Percentiles rank a stretch among this genome's conserved stretches.
Evolutionary conservation across 2,329 filamentous ascomycete genomes (phyloP).

Genomic region (Penicillium sp.): DNA sequence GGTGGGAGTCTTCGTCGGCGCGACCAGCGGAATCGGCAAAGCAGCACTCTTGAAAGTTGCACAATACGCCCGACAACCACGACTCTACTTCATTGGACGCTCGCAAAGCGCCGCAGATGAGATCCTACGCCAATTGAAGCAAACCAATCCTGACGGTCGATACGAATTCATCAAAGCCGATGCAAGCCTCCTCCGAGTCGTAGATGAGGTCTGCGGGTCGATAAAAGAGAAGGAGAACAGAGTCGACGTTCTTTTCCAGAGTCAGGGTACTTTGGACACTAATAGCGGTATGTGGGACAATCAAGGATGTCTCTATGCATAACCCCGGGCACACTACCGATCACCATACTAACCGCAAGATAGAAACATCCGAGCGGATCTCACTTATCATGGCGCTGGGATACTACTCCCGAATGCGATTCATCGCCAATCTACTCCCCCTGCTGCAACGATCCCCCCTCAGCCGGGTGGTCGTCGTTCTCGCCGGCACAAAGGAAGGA

Average conservation of each 20-base stretch:
- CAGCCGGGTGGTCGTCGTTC: background rate
- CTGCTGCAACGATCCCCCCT: background rate
- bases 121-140: conserved; percentile 46
- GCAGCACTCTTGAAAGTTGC: conserved; percentile 52
- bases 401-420: conserved; percentile 2
- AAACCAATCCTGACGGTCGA: conserved; percentile 47
- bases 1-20: conserved; percentile 56
- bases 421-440: conserved; percentile 1
- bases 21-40: conserved; percentile 59
- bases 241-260: background rate
- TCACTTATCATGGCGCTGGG: background rate
- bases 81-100: conserved; percentile 57
- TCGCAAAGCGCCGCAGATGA: conserved; percentile 36
- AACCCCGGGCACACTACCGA: background rate
- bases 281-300: background rate
- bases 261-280: background rate
- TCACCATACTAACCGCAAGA: background rate
- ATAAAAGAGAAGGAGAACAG: background rate
- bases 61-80: conserved; percentile 44
- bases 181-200: conserved; percentile 53
- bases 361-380: conserved; percentile 2
- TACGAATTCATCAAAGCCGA: conserved; percentile 54
- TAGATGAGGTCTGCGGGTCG: conserved; percentile 50
- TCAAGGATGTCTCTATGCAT: background rate
- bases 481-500: conserved; percentile 1